phyloP scores from a whole-genome alignment of 2,329 filamentous ascomycete genomes.

The Ceratocystis harringtonii region DNA sequence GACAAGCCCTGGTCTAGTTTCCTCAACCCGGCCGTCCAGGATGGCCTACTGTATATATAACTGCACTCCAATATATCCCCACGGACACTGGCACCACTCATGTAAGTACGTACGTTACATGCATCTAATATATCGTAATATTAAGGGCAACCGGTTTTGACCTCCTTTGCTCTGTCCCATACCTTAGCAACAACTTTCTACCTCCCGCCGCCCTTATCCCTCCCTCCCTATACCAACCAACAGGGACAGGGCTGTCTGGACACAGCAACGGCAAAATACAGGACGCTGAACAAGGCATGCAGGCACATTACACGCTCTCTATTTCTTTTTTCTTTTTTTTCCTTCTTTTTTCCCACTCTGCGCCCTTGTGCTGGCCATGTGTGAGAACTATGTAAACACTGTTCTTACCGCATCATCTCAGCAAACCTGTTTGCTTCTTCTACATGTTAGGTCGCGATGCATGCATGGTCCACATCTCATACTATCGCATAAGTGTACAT shows the following conservation, averaged over 20 bases:
- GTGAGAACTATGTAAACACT: neutral
- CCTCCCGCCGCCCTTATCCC: neutral
- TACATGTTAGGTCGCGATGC: neutral
- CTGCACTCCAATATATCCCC: neutral
- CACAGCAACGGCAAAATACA: too few species aligned
- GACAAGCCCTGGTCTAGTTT: neutral
- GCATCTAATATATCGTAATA: neutral
- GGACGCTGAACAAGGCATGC: too few species aligned
- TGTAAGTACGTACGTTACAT: neutral
- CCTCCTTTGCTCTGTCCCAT: neutral
- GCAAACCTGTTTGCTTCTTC: neutral
- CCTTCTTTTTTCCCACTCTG: too few species aligned
- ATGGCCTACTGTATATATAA: neutral
- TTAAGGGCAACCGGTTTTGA: neutral
- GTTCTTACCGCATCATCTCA: neutral
- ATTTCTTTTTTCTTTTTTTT: too few species aligned
- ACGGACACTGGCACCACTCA: neutral
- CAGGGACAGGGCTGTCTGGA: too few species aligned
- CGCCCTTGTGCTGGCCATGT: too few species aligned
- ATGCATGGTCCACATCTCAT: neutral
- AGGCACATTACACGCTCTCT: too few species aligned
- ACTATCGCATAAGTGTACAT: neutral
- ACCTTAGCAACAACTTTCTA: neutral
- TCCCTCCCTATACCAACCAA: neutral
- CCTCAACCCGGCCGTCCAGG: too few species aligned